phyloP scores from a whole-genome alignment of 495 filamentous ascomycete species.

The Lineolata rhizophorae region DNA sequence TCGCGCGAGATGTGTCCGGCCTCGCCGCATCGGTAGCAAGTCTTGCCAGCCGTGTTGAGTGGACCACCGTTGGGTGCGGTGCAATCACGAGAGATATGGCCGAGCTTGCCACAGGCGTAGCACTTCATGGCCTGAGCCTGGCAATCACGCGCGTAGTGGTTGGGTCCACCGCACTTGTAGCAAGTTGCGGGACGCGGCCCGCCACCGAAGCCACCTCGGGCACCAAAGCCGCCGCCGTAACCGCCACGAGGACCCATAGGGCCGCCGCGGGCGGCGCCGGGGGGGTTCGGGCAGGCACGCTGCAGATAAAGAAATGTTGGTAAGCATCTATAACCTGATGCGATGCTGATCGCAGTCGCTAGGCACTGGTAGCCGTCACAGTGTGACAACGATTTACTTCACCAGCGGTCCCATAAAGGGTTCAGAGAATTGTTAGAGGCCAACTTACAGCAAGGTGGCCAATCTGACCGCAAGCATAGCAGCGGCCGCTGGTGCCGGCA shows the following conservation, averaged over 20 bases:
- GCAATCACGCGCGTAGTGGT: constrained; percentile 97
- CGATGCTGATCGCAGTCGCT: too few species aligned
- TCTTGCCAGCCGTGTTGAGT: constrained; percentile 76
- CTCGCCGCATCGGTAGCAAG: constrained; percentile 94
- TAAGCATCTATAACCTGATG: too few species aligned
- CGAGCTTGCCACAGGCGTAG: constrained; percentile 96
- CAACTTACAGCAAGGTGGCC: constrained; percentile 64
- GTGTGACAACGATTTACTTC: too few species aligned
- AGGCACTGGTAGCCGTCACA: too few species aligned
- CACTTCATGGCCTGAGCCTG: constrained; percentile 99
- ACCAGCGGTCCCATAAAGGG: too few species aligned
- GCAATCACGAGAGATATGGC: constrained; percentile 95
- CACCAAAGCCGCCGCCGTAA: constrained; percentile 32
- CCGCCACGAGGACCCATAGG: constrained; percentile 40
- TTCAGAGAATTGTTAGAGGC: too few species aligned
- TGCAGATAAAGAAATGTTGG: too few species aligned
- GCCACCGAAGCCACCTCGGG: constrained; percentile 44
- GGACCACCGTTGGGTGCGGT: constrained; percentile 93
- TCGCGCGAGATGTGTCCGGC: constrained; percentile 92
- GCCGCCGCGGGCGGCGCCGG: constrained; percentile 27
- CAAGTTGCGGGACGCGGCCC: constrained; percentile 73
- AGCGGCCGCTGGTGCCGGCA: constrained; percentile 56
- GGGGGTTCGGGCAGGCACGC: constrained; percentile 61
- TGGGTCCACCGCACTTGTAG: constrained; percentile 98
- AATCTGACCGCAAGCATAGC: constrained; percentile 85